A percentile compares a stretch with the other conserved stretches of the same genome.
Conservation (phyloP, 2,329 filamentous ascomycete genomes). For the Didymosphaeria variabile region DNA sequence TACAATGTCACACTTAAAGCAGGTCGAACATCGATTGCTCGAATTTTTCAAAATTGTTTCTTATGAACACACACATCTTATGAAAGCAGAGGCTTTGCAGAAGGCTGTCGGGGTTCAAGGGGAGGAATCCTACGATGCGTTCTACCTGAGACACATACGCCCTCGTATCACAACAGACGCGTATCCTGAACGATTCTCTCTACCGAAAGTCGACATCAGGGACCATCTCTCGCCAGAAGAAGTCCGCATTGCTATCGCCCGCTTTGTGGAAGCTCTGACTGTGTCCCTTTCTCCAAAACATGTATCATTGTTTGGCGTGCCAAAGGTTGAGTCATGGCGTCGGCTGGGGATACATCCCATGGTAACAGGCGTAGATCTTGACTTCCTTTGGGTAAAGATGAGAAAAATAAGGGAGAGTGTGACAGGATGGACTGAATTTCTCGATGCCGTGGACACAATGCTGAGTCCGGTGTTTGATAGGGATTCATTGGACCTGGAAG, state of each 20-base stretch:
- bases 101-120: conserved; percentile 17
- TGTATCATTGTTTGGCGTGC: conserved; percentile 1
- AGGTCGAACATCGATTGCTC: conserved; percentile 27
- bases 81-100: conserved; percentile 16
- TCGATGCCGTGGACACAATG: conserved; percentile 22
- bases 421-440: conserved; percentile 10
- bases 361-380: conserved; percentile 32
- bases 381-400: conserved; percentile 34
- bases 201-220: conserved; percentile 30
- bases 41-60: conserved; percentile 23
- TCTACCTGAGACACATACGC: conserved; percentile 22
- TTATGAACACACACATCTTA: conserved; percentile 16
- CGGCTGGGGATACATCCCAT: conserved; percentile 33
- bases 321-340: conserved; percentile 23
- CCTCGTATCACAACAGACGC: conserved; percentile 28
- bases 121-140: background rate
- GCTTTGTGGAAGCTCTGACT: conserved; percentile 24
- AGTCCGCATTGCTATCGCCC: conserved; percentile 32
- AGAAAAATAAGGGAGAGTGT: conserved; percentile 20
- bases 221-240: conserved; percentile 35
- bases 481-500: conserved; percentile 21
- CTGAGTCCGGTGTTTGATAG: conserved; percentile 25
- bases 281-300: conserved; percentile 7
- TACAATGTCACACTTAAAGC: conserved; percentile 26
- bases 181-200: conserved; percentile 23